Conservation (phyloP, 371 early-diverging fungal genomes). For the Capillidium rhysosporum region DNA sequence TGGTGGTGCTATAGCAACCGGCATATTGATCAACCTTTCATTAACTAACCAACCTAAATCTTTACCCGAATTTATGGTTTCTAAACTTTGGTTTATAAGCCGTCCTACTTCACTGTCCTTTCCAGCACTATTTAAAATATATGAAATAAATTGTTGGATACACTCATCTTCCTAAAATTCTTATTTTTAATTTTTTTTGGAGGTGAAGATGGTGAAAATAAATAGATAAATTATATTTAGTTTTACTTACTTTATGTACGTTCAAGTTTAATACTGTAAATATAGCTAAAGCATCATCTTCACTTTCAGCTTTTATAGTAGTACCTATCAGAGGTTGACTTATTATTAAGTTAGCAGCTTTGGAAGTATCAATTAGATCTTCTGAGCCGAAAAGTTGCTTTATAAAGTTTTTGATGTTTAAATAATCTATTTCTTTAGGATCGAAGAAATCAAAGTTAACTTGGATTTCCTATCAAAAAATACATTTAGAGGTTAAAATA, state of each 20-base stretch:
- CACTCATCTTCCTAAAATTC: neutral
- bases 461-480: constrained; percentile 20
- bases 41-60: constrained; percentile 27
- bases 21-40: constrained; percentile 91
- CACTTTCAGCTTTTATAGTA: constrained; percentile 77
- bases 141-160: constrained; percentile 3
- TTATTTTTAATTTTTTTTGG: neutral
- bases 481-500: too few relatives aligned
- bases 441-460: constrained; percentile 94
- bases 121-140: constrained; percentile 20
- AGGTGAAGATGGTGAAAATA: too few relatives aligned
- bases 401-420: constrained; percentile 73
- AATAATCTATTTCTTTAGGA: constrained; percentile 71
- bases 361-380: constrained; percentile 52
- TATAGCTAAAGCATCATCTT: constrained; percentile 84
- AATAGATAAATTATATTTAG: neutral
- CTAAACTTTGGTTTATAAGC: constrained; percentile 17
- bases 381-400: constrained; percentile 48
- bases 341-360: constrained; percentile 69
- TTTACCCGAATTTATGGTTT: neutral
- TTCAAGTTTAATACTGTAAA: constrained; percentile 57
- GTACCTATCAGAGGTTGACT: constrained; percentile 66
- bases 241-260: constrained; percentile 23
- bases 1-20: constrained; percentile 73
- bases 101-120: constrained; percentile 25